These are phyloP conservation scores for Acrasis kona DNA, from an alignment of 78 protist species.

Conservation along the genomic window DNA sequence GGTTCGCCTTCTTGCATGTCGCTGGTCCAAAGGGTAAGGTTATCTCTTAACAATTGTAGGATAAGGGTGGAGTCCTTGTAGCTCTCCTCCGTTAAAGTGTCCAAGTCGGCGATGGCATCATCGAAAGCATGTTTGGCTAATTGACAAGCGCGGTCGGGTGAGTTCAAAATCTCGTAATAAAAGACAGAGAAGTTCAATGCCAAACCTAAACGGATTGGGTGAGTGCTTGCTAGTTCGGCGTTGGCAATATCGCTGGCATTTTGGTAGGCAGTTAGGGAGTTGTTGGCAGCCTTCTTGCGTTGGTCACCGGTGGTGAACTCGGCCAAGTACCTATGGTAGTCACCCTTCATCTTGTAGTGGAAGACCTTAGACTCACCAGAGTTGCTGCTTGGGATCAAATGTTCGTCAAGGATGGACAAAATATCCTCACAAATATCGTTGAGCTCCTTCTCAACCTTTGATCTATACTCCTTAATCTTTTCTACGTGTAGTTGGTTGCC, in stretches of 20 bases:
- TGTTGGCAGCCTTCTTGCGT: conserved; percentile 68
- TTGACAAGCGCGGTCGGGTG: conserved; percentile 79
- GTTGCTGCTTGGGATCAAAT: conserved; percentile 67
- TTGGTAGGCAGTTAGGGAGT: conserved; percentile 79
- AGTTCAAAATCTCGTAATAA: conserved; percentile 91
- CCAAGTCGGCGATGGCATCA: conserved; percentile 90
- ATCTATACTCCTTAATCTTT: conserved; percentile 23
- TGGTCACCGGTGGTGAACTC: conserved; percentile 74
- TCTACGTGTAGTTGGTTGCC: conserved; percentile 17
- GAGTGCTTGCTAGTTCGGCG: conserved; percentile 78
- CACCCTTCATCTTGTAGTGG: conserved; percentile 94
- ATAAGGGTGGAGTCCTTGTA: conserved; percentile 95
- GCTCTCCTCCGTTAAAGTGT: conserved; percentile 87
- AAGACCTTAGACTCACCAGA: conserved; percentile 80
- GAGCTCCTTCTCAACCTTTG: conserved; percentile 78
- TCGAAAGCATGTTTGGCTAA: conserved; percentile 92
- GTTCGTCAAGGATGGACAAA: conserved; percentile 53
- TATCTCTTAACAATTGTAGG: conserved; percentile 95
- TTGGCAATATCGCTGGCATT: conserved; percentile 69
- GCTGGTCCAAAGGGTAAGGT: conserved; percentile 95
- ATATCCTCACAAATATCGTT: conserved; percentile 70
- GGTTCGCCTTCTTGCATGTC: conserved; percentile 41
- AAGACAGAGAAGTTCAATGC: conserved; percentile 98
- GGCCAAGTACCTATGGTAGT: conserved; percentile 95
- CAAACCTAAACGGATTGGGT: conserved; percentile 96